Conservation (phyloP, 768 basidiomycete species). For the Boletus coccyginus region DNA sequence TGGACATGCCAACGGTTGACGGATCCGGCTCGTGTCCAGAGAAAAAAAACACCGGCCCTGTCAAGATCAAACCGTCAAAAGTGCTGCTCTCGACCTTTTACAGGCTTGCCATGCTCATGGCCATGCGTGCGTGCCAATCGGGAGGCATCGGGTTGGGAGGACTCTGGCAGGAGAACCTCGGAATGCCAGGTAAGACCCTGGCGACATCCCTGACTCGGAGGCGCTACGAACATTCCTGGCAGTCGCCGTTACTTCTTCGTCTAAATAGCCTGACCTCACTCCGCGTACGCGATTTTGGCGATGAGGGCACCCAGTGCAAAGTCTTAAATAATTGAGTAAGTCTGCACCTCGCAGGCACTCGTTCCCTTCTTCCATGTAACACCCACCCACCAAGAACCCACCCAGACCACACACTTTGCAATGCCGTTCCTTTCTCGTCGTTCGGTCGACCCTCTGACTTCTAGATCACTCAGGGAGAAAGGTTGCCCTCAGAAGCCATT, state of each 20-base stretch:
- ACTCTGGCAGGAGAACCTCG: background rate
- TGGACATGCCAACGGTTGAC: background rate
- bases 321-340: conserved; percentile 23
- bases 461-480: background rate
- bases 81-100: background rate
- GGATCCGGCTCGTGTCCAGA: background rate
- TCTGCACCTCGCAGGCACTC: background rate
- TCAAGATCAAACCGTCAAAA: background rate
- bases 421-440: conserved; percentile 33
- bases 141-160: background rate
- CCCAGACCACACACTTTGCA: background rate
- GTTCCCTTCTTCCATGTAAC: conserved; percentile 16
- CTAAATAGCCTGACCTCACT: conserved; percentile 4
- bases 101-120: background rate
- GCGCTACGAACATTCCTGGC: background rate
- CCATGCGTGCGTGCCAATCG: background rate
- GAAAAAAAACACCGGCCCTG: too few species aligned
- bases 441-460: conserved; percentile 21
- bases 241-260: background rate
- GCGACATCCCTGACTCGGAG: conserved; percentile 11
- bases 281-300: conserved; percentile 20
- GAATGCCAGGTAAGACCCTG: conserved; percentile 15
- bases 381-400: background rate
- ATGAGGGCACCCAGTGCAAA: conserved; percentile 8
- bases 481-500: background rate